These are phyloP conservation scores for Russula sp. DNA, from an alignment of 768 basidiomycete species.

Conservation along the genomic window DNA sequence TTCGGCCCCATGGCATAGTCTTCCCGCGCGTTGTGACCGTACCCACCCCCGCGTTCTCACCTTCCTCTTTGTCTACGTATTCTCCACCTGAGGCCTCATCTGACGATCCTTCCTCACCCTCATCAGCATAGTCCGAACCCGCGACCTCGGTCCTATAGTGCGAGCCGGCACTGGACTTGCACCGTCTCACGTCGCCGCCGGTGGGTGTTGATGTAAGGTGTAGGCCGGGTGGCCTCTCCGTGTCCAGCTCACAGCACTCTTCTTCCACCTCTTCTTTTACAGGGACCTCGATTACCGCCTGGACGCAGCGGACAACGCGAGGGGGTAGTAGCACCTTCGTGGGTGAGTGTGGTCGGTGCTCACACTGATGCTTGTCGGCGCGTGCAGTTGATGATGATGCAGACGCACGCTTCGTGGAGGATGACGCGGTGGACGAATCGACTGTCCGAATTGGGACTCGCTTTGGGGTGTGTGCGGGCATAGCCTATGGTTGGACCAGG, in stretches of 20 bases:
- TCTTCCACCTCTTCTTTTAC: slow-evolving; percentile 56
- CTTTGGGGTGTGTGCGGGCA: no score
- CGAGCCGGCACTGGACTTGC: slow-evolving; percentile 26
- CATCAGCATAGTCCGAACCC: slow-evolving; percentile 34
- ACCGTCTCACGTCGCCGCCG: slow-evolving; percentile 27
- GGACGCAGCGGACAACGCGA: slow-evolving; percentile 55
- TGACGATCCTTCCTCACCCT: slow-evolving; percentile 37
- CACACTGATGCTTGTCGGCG: no score
- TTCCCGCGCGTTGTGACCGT: not conserved
- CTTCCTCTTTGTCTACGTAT: slow-evolving; percentile 24
- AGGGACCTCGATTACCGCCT: slow-evolving; percentile 49
- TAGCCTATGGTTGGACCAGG: no score
- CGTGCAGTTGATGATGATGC: no score
- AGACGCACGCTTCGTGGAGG: no score
- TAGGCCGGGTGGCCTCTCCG: not conserved
- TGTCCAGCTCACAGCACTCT: slow-evolving; percentile 26
- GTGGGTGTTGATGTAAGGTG: not conserved
- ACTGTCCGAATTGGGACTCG: no score
- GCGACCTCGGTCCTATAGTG: slow-evolving; percentile 18
- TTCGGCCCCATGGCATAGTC: slow-evolving; percentile 16
- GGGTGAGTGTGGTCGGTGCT: no score
- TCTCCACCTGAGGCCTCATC: slow-evolving; percentile 12
- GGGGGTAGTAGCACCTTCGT: slow-evolving; percentile 26
- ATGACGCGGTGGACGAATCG: no score
- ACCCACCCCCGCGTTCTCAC: slow-evolving; percentile 4